Evolutionary conservation across 306 rosid species (phyloP), one percentile per base, ranked within the genome.

Genomic region (Benincasa hispida): DNA sequence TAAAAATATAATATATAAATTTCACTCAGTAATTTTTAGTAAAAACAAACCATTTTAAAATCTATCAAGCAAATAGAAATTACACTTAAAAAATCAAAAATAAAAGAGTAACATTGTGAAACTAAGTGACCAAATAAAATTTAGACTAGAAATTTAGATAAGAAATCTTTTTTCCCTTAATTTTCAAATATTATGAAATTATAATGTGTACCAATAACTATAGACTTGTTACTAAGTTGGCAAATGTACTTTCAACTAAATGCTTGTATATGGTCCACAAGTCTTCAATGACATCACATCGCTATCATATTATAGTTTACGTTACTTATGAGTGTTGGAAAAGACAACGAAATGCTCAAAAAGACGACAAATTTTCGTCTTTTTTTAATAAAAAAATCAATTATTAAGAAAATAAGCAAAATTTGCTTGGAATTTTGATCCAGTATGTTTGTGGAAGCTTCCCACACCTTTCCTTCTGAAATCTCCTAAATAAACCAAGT

Each of bases 401-500:
- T 19, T n/a, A 3, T 19, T 35, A 19, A 37, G 6, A 39, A 42
- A 5, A 22, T 1, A 11, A 39, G 12, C 18, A 4, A 67, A 41
- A 2, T 41, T 11, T 5, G 32, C 12, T 62, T 67, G 5, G n/a
- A 10, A 14, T 67, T 11, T 67, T 21, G 55, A 41, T 42, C 32
- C 4, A n/a, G n/a, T n/a, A 41, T 15, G 76, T 48, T 39, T 19
- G 14, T 17, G 79, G 60, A 59, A 74, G 77, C 77, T 81, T 78
- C 61, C 27, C 48, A 28, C 47, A n/a, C 53, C 70, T 80, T 35
- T 84, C 83, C 42, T 74, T 60, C 57, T 73, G 48, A 59, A 78
- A 21, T 59, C 42, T 68, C 67, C 25, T 47, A 12, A 78, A 50
- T 19, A 63, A 39, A 67, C 35, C n/a, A 68, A 22, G 22, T 55